phyloP scores from a whole-genome alignment of 108 stramenopile species.

The Epipyxis sp. region DNA sequence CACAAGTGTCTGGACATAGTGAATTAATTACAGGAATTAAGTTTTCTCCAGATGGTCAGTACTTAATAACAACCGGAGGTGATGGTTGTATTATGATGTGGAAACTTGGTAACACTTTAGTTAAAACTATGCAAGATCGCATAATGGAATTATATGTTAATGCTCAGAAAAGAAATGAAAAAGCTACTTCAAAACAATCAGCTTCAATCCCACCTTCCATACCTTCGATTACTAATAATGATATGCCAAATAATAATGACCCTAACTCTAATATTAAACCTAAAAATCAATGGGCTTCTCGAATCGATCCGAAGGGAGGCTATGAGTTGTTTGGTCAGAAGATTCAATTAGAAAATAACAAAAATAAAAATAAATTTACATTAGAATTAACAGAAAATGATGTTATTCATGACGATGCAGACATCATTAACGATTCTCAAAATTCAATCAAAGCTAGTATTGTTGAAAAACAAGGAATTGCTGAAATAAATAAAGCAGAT shows the following conservation, averaged over 20 bases:
- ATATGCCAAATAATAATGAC: neutral
- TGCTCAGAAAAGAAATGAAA: slow-evolving; percentile 15
- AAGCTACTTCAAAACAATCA: neutral
- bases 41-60: slow-evolving; percentile 44
- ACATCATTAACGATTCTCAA: too few species aligned
- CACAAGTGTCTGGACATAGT: slow-evolving; percentile 47
- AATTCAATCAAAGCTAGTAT: too few species aligned
- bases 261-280: too few species aligned
- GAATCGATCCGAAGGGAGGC: neutral
- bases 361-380: slow-evolving; percentile 6
- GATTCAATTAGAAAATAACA: neutral
- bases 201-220: neutral
- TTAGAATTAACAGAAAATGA: slow-evolving; percentile 3
- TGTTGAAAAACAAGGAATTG: too few species aligned
- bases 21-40: slow-evolving; percentile 53
- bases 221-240: neutral
- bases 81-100: slow-evolving; percentile 31
- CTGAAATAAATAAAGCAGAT: too few species aligned
- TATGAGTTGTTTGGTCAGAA: neutral
- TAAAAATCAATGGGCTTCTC: too few species aligned
- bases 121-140: slow-evolving; percentile 21
- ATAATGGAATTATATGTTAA: slow-evolving; percentile 30
- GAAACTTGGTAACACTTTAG: slow-evolving; percentile 16
- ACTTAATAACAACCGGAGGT: slow-evolving; percentile 43
- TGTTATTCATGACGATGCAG: too few species aligned